Base-by-base conservation (phyloP, 2,329 filamentous ascomycete genomes). In the Tolypocladium album region DNA sequence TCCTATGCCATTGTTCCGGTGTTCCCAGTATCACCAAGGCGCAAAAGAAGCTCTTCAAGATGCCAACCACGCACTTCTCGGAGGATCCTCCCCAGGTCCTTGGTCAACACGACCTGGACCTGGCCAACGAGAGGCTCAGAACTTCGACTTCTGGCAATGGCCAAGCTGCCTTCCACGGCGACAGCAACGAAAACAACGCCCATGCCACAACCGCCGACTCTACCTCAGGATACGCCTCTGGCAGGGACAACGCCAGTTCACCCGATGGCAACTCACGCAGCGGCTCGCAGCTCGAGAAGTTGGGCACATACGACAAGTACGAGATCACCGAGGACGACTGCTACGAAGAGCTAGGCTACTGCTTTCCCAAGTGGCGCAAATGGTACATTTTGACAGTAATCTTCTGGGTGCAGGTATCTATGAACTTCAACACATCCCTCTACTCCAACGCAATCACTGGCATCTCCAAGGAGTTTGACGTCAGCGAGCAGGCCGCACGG, bases 381-480 rank as follows among this genome's bases (percentile, higher is more conserved):
- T 90, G 88, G 87, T 83, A 78, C 67, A 88, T 90, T 66, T 80
- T 90, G 60, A 80, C 79, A n/a, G 79, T 89, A 69, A 88, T 90
- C 70, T 89, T 89, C 75, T 75, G 86, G 65, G 86, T 90, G 5
- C 88, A 90, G 69, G 82, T 85, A 1, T 89, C 87, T 4, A 90
- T 90, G 87, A 90, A 90, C 76, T 88, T 90, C 78, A 90, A 90
- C 75, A 88, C 87, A 4, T 87, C 84, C 58, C 78, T 90, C 8
- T 90, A 89, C 74, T 88, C 86, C 27, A 89, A 89, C 65, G 88
- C 83, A 55, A 76, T 88, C 36, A 69, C 70, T 1, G 87, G 87
- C 31, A 89, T 91, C 57, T 77, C 82, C 0, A 76, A 86, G 24
- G 81, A 91, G 62, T 94, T 89, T 64, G 65, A 75, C 55, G 86